Evolutionary conservation across 495 filamentous ascomycete genomes (phyloP), one percentile per base, ranked within the genome.

Genomic region (Podospora australis): DNA sequence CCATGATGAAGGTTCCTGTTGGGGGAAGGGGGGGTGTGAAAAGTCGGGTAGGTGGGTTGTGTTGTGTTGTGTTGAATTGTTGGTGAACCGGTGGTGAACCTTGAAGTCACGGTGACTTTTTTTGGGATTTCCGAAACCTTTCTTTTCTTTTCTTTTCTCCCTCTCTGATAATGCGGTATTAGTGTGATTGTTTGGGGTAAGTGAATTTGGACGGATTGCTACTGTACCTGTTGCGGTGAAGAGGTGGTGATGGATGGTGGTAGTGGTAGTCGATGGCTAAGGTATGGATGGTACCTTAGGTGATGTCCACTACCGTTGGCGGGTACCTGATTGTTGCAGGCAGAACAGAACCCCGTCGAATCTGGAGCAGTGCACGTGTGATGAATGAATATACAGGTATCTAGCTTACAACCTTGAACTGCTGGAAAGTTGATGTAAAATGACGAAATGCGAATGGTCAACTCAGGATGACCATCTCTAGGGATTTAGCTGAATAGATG

Each of bases 1-100:
- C 72, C 58, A 88, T 81, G 71, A 52, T 73, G 62, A 35, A 11
- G 38, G 35, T 8, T 25, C 44, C 7, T 41, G 10, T 25, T n/a
- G 36, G 30, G 16, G 13, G 29, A 23, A 7, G 10, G 22, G 14
- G 49, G 36, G 5, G 29, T 3, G 10, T 23, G 39, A 44, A 35
- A 20, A 9, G 16, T 19, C 28, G 29, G 11, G 30, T 10, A 9
- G 29, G 20, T 39, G 29, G 20, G 29, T 19, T 14, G 21, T 29
- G 29, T 17, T 2, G 40, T 20, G 2, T 46, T 4, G 34, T 30
- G 28, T 30, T n/a, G 28, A 30, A 7, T 7, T 30, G 39, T 10
- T 9, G 39, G 22, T 22, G 17, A n/a, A 30, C 7, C 5, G 17
- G 39, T 22, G 5, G 38, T 10, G 38, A 19, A 30, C n/a, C n/a